Conservation (phyloP, 805 yeast genomes). For the Metschnikowia lunata region DNA sequence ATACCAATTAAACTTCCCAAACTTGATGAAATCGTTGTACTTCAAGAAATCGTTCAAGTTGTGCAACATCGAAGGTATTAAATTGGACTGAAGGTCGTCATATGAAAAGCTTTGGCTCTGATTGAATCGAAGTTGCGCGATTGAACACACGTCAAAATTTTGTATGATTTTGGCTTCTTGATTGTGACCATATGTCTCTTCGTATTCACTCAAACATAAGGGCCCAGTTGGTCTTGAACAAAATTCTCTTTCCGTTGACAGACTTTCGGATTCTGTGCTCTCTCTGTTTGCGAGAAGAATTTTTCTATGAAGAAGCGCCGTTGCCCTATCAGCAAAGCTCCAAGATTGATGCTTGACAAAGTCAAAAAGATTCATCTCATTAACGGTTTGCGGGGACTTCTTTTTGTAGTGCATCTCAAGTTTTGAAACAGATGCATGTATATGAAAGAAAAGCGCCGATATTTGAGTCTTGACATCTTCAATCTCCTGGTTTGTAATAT, state of each 20-base stretch:
- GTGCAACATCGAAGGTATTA: conserved; percentile 54
- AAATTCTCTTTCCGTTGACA: not conserved
- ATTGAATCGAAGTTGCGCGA: conserved; percentile 33
- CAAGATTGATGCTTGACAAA: conserved; percentile 46
- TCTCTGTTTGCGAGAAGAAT: conserved; percentile 32
- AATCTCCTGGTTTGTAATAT: conserved; percentile 40
- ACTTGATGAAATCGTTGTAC: conserved; percentile 48
- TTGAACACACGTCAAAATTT: conserved; percentile 34
- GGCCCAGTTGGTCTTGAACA: conserved; percentile 20
- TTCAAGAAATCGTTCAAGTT: conserved; percentile 52
- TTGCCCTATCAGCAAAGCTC: conserved; percentile 53
- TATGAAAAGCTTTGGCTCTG: conserved; percentile 43
- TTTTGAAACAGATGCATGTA: conserved; percentile 45
- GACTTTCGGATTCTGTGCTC: not conserved
- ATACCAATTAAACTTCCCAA: conserved; percentile 58
- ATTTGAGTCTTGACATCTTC: conserved; percentile 46
- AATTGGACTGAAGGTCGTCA: conserved; percentile 47
- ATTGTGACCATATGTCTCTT: conserved; percentile 37
- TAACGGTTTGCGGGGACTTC: conserved; percentile 35
- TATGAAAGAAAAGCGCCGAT: conserved; percentile 45
- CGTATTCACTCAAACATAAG: conserved; percentile 33
- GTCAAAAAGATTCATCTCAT: conserved; percentile 42
- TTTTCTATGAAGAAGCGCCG: conserved; percentile 41
- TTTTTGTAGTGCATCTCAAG: conserved; percentile 31
- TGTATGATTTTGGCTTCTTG: conserved; percentile 37